Percentiles rank a stretch among this genome's conserved stretches.
These are phyloP conservation scores for Friedmanniomyces endolithicus DNA, from an alignment of 495 filamentous ascomycete genomes.

Conservation along the genomic window DNA sequence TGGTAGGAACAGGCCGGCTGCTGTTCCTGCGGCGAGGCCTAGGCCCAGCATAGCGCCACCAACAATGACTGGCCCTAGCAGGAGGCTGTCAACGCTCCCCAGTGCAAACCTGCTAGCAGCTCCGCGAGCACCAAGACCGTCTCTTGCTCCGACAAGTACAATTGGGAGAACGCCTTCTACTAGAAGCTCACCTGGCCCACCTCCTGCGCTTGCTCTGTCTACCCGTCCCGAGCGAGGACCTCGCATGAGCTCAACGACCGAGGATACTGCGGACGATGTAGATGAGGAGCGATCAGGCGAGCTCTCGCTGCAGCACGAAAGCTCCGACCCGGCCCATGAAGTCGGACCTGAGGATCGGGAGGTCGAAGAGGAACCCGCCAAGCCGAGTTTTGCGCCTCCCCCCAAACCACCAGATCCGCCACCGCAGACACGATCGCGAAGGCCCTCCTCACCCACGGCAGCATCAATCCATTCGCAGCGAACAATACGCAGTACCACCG, in stretches of 20 bases:
- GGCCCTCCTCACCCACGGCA: constrained; percentile 17
- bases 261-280: constrained; percentile 9
- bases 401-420: constrained; percentile 13
- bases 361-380: constrained; percentile 3
- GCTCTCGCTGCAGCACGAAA: constrained; percentile 3
- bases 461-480: constrained; percentile 28
- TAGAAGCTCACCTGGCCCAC: constrained; percentile 19
- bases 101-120: constrained; percentile 17
- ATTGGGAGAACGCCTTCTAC: neutral
- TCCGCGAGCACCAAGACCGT: constrained; percentile 25
- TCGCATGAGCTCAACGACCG: constrained; percentile 14
- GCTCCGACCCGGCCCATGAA: neutral
- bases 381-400: constrained; percentile 16
- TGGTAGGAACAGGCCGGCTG: constrained; percentile 32
- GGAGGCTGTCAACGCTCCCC: constrained; percentile 11
- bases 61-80: neutral
- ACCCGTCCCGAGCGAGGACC: neutral
- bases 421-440: constrained; percentile 9
- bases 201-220: constrained; percentile 3
- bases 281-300: constrained; percentile 4
- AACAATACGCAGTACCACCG: constrained; percentile 18
- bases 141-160: constrained; percentile 15
- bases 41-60: constrained; percentile 36
- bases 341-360: neutral
- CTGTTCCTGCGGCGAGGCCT: constrained; percentile 35